Conservation (phyloP, 495 filamentous ascomycete genomes). For the Aspergillus bridgeri region DNA sequence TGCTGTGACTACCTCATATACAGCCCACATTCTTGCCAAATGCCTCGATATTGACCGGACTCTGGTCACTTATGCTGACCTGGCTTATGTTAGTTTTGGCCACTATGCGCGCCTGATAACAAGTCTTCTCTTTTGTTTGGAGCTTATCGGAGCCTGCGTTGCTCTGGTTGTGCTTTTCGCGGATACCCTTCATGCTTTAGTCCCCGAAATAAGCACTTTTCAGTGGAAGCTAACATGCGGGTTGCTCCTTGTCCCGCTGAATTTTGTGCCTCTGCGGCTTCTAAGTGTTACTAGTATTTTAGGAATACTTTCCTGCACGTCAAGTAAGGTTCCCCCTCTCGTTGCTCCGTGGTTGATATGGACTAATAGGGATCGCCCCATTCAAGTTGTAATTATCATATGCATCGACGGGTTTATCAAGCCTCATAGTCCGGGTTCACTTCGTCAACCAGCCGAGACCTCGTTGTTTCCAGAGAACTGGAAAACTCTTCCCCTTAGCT, state of each 20-base stretch:
- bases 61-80: conserved; percentile 84
- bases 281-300: conserved; percentile 88
- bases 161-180: conserved; percentile 92
- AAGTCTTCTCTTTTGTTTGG: conserved; percentile 81
- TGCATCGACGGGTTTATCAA: conserved; percentile 86
- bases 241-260: conserved; percentile 74
- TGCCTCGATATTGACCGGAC: conserved; percentile 84
- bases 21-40: conserved; percentile 79
- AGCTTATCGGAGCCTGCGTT: conserved; percentile 84
- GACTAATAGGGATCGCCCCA: neutral
- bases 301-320: conserved; percentile 82
- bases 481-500: conserved; percentile 84
- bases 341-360: conserved; percentile 6
- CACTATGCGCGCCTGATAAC: conserved; percentile 72
- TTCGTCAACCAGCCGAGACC: conserved; percentile 76
- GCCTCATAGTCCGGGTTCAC: conserved; percentile 72
- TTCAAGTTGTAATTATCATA: conserved; percentile 71
- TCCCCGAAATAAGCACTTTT: conserved; percentile 66
- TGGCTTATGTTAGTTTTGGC: conserved; percentile 93
- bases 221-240: conserved; percentile 89
- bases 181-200: conserved; percentile 76
- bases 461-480: conserved; percentile 76
- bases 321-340: conserved; percentile 58
- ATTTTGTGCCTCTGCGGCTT: conserved; percentile 78
- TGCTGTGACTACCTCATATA: conserved; percentile 76